These are phyloP conservation scores for Cryphonectria radicalis DNA, from an alignment of 2,329 filamentous ascomycete species.

Conservation along the genomic window DNA sequence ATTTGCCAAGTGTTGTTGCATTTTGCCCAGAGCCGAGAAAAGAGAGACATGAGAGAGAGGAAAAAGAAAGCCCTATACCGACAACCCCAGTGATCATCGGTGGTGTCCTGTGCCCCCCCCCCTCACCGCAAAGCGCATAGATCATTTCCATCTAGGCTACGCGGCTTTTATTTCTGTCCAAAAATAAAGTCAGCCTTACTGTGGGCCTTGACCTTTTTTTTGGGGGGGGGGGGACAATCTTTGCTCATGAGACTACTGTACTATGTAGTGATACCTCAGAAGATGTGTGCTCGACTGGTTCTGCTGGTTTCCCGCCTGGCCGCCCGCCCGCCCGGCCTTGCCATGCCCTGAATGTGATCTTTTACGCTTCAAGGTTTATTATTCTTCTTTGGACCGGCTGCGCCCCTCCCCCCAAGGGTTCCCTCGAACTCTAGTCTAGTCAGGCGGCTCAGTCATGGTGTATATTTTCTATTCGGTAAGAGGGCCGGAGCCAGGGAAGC, in stretches of 20 bases:
- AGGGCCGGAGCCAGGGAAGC: background rate
- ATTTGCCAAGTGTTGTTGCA: background rate
- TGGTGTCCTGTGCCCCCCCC: too few species aligned
- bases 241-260: too few species aligned
- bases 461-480: background rate
- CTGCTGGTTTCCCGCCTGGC: too few species aligned
- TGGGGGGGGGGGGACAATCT: too few species aligned
- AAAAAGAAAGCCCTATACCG: background rate
- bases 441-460: background rate
- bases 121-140: background rate
- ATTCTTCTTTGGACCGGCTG: too few species aligned
- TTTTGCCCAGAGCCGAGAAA: background rate
- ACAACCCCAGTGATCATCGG: background rate
- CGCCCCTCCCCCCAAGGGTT: too few species aligned
- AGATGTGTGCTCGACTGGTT: too few species aligned
- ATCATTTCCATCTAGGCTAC: background rate
- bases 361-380: too few species aligned
- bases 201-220: background rate
- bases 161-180: slow-evolving; percentile 1
- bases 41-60: background rate
- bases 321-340: too few species aligned
- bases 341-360: too few species aligned
- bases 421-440: too few species aligned
- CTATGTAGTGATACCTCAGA: too few species aligned
- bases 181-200: slow-evolving; percentile 5